phyloP scores from a whole-genome alignment of 768 basidiomycete species.

The Ramaria sp. region DNA sequence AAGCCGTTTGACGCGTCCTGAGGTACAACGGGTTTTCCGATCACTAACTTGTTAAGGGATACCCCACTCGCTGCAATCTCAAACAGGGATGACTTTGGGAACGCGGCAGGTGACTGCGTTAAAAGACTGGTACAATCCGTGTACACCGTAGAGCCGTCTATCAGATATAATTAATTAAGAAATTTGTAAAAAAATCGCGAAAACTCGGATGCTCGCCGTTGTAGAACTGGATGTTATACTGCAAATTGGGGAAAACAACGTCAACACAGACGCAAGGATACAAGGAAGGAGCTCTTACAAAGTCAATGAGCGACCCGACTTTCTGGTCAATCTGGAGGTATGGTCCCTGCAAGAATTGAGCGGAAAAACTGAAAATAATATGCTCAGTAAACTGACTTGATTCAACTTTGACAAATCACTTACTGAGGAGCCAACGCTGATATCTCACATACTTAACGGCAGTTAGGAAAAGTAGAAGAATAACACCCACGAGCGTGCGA shows the following conservation, averaged over 20 bases:
- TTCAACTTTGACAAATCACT: conserved; percentile 5
- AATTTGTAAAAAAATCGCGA: not conserved
- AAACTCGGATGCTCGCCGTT: conserved; percentile 15
- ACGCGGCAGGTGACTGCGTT: conserved; percentile 43
- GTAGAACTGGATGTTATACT: conserved; percentile 26
- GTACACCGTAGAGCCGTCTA: conserved; percentile 55
- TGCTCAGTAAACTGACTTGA: no score
- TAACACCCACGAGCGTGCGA: conserved; percentile 43
- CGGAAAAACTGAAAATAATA: no score
- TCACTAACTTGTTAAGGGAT: conserved; percentile 25
- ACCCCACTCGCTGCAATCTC: conserved; percentile 29
- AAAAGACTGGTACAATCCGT: conserved; percentile 53
- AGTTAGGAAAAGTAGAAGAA: not conserved
- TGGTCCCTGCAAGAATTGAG: no score
- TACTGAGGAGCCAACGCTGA: conserved; percentile 40
- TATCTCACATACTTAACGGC: not conserved
- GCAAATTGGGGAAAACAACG: no score
- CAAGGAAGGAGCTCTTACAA: no score
- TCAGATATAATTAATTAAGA: not conserved
- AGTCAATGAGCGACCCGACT: no score
- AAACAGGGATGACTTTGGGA: conserved; percentile 52
- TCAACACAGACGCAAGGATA: no score
- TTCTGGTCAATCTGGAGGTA: no score
- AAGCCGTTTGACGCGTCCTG: conserved; percentile 22
- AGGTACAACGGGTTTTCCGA: conserved; percentile 19